A percentile compares a stretch with the other conserved stretches of the same genome.
phyloP scores from a whole-genome alignment of 139 green algal genomes.

The Zygnema cylindricum region DNA sequence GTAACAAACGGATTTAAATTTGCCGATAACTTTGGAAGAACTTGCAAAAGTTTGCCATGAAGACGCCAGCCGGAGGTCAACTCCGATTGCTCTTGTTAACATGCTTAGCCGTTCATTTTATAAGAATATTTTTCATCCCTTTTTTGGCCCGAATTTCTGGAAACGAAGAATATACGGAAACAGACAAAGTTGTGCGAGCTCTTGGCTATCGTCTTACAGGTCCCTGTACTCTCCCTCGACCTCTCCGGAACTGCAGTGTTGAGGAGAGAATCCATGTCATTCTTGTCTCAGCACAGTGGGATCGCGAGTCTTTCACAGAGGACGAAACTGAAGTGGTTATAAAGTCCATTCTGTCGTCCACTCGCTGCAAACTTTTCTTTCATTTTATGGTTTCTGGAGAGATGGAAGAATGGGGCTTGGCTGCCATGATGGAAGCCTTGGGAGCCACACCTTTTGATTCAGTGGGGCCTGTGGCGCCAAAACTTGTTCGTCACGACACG shows the following conservation, averaged over 20 bases:
- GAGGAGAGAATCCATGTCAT: constrained; percentile 46
- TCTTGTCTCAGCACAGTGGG: constrained; percentile 53
- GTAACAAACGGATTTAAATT: no score
- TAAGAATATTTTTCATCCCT: constrained; percentile 25
- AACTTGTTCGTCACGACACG: constrained; percentile 31
- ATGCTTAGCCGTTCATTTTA: constrained; percentile 26
- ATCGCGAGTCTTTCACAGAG: constrained; percentile 45
- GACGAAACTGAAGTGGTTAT: constrained; percentile 50
- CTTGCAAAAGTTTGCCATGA: no score
- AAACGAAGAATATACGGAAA: constrained; percentile 41
- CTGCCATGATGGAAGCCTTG: constrained; percentile 42
- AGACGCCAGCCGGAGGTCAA: not conserved
- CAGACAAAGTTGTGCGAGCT: constrained; percentile 21
- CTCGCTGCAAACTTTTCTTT: constrained; percentile 50
- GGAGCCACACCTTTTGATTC: constrained; percentile 39
- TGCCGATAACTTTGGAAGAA: no score
- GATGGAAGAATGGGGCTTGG: constrained; percentile 43
- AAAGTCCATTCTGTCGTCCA: constrained; percentile 47
- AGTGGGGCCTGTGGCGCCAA: constrained; percentile 31
- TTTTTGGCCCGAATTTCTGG: not conserved
- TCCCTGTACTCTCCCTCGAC: constrained; percentile 34
- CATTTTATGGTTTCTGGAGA: constrained; percentile 56
- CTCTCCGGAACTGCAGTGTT: constrained; percentile 21
- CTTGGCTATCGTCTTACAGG: constrained; percentile 18
- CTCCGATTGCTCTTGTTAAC: constrained; percentile 9